A percentile compares a stretch with the other conserved stretches of the same genome.
Conservation (phyloP, 2,329 filamentous ascomycete genomes). For the Lachnum nothofagi region DNA sequence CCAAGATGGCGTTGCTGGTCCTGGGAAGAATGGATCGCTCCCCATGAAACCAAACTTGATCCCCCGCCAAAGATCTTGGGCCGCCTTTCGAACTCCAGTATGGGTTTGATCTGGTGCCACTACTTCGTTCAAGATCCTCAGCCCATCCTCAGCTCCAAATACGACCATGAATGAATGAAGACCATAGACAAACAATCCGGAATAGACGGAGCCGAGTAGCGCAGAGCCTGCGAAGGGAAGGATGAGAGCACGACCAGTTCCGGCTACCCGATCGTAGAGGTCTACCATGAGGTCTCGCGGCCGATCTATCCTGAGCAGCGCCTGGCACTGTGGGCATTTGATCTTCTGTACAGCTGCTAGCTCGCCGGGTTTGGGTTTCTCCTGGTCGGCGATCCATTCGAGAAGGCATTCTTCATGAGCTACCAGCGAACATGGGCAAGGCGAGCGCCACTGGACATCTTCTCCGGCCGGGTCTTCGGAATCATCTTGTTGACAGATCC, state of each 20-base stretch:
- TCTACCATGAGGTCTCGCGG: constrained; percentile 66
- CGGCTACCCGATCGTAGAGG: constrained; percentile 20
- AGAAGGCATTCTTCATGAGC: constrained; percentile 87
- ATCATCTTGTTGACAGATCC: constrained; percentile 58
- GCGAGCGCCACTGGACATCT: constrained; percentile 65
- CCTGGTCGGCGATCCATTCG: constrained; percentile 88
- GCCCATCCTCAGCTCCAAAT: constrained; percentile 59
- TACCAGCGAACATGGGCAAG: constrained; percentile 83
- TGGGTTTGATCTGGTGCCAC: background rate
- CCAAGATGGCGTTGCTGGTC: constrained; percentile 4
- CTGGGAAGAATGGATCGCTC: constrained; percentile 26
- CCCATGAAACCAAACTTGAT: background rate
- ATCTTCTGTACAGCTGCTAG: constrained; percentile 56
- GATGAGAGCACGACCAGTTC: constrained; percentile 20
- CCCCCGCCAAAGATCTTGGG: background rate
- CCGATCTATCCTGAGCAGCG: constrained; percentile 69
- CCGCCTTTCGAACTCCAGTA: background rate
- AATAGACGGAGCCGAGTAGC: constrained; percentile 41
- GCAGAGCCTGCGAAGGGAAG: constrained; percentile 29
- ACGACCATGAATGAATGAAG: constrained; percentile 59
- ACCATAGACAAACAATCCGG: constrained; percentile 52
- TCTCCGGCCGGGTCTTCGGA: constrained; percentile 43
- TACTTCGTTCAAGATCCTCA: constrained; percentile 11
- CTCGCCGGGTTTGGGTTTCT: constrained; percentile 53
- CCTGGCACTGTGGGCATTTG: constrained; percentile 84